These are phyloP conservation scores for Dentiscutata heterogama DNA, from an alignment of 371 early-diverging fungal species.

Conservation along the genomic window DNA sequence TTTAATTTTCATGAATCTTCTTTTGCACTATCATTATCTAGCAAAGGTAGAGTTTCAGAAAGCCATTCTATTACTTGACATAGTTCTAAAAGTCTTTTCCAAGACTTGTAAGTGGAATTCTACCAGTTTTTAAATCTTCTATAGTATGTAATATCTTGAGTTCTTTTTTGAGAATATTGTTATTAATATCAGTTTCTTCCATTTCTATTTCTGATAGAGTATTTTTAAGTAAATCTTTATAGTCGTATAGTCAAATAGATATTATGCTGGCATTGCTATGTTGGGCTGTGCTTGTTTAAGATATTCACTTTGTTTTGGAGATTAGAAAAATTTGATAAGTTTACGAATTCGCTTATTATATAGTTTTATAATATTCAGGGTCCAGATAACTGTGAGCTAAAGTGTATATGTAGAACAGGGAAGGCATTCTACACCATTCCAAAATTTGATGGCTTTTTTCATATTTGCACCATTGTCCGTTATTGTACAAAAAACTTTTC, in stretches of 20 bases:
- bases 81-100: background rate
- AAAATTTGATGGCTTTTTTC: constrained; percentile 27
- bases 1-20: constrained; percentile 20
- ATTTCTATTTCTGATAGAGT: background rate
- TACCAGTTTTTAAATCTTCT: background rate
- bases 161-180: background rate
- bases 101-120: background rate
- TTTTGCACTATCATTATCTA: background rate
- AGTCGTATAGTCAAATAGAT: background rate
- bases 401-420: background rate
- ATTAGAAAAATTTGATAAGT: constrained; percentile 16
- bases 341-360: background rate
- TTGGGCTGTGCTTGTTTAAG: background rate
- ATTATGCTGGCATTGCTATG: background rate
- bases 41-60: constrained; percentile 4
- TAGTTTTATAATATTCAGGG: background rate
- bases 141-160: constrained; percentile 5
- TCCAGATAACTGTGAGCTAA: constrained; percentile 1
- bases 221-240: background rate
- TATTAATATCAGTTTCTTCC: background rate
- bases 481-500: too few species aligned
- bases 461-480: background rate
- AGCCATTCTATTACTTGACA: constrained; percentile 10
- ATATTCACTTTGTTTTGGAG: background rate
- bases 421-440: background rate